These are phyloP conservation scores for Monocercomonoides exilis DNA, from an alignment of 78 protist genomes.

Conservation along the genomic window DNA sequence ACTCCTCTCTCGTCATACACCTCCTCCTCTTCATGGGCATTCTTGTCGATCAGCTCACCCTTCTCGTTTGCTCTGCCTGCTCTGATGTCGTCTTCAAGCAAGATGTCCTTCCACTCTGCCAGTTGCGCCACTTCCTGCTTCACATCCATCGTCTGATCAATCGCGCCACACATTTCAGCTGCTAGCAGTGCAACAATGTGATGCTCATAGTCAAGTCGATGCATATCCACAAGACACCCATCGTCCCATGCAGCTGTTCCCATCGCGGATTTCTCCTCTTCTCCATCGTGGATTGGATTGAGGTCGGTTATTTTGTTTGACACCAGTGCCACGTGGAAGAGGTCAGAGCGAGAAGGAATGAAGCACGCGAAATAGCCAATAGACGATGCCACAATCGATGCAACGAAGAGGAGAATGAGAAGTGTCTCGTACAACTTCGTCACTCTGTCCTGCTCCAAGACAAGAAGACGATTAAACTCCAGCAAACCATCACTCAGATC, in stretches of 20 bases:
- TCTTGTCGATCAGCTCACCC: background rate
- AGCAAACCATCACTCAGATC: too few species aligned
- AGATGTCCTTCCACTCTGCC: background rate
- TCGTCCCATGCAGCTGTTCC: background rate
- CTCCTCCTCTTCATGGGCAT: background rate
- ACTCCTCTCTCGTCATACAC: background rate
- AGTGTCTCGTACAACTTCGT: too few species aligned
- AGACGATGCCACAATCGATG: too few species aligned
- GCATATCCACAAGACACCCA: background rate
- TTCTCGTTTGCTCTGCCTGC: background rate
- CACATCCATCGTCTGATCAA: background rate
- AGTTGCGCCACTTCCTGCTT: background rate
- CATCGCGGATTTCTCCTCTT: too few species aligned
- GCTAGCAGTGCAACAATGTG: background rate
- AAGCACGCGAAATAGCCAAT: too few species aligned
- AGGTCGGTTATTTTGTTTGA: too few species aligned
- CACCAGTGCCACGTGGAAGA: too few species aligned
- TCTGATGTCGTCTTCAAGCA: background rate
- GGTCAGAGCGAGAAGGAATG: too few species aligned
- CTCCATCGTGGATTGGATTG: too few species aligned
- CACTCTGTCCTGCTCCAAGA: too few species aligned
- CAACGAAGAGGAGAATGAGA: too few species aligned
- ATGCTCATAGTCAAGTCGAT: background rate
- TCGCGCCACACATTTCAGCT: background rate
- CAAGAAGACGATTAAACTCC: too few species aligned